Base-by-base conservation (phyloP, 2,329 filamentous ascomycete genomes). In the Aureobasidium sp. region DNA sequence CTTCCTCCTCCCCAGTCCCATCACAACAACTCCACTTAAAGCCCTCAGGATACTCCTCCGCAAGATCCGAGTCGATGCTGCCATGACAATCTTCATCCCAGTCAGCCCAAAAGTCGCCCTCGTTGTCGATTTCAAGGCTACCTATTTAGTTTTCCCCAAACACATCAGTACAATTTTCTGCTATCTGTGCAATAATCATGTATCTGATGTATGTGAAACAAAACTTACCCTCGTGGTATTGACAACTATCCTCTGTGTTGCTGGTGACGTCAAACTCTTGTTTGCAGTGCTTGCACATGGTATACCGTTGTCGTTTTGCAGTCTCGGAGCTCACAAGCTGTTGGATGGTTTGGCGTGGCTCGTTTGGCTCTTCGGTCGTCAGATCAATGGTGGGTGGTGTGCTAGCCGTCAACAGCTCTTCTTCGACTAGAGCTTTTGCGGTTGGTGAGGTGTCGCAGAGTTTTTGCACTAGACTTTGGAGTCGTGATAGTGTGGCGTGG, bases 261-360 rank as follows among this genome's bases (percentile, higher is more conserved):
- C 58, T 44, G 12, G 67, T 56, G 11, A 67, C 64, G 63, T 69
- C 66, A 45, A 66, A 70, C 56, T 69, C 65, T 61, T 69, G 22
- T 8, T 68, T 55, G 56, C 68, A 71, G 39, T 69, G 66, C 22
- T 53, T 29, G 37, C 68, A 70, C 20, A 48, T 60, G 41, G 31
- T 44, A 5, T 39, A 37, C 44, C 56, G 39, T 4, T 41, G 12
- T 41, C 51, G 29, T 29, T 41, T 53, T 20, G 9, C 51, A n/a
- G 22, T 29, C 1, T 17, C 31, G 1, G 5, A 8, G 14, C 14
- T 39, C 5, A n/a, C 20, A 5, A 8, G 12, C 7, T 15, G 6
- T 14, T 51, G 31, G 3, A 1, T 9, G 0, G 36, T 17, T 3
- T 34, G 31, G 3, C 12, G 31, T 34, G 31, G 31, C 31, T 34